Evolutionary conservation across 768 basidiomycete species (phyloP).

Genomic region (Suillus plorans): DNA sequence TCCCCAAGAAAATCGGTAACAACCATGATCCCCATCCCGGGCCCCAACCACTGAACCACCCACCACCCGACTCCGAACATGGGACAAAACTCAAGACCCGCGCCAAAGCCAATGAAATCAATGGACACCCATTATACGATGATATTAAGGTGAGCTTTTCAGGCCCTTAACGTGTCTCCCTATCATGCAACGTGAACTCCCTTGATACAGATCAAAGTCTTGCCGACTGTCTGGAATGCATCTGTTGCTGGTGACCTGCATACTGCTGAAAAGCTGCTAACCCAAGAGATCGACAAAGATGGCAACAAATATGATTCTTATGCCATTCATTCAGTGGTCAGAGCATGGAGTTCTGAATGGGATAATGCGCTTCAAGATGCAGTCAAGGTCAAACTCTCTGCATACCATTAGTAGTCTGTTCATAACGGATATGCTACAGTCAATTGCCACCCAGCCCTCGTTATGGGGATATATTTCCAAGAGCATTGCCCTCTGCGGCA

Average conservation of each 20-base stretch:
- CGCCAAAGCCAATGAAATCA: not conserved
- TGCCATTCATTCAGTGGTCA: not conserved
- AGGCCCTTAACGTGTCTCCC: not conserved
- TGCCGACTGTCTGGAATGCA: not conserved
- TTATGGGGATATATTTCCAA: not conserved
- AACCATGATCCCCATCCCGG: not conserved
- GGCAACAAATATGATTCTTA: not conserved
- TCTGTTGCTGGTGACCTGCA: not conserved
- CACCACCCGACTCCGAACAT: not conserved
- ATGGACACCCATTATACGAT: not conserved
- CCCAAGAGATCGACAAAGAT: not conserved
- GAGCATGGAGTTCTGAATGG: not conserved
- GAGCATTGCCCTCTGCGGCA: not conserved
- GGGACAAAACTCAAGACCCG: not conserved
- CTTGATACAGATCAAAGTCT: not conserved
- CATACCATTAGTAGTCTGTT: not conserved
- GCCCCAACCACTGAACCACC: not conserved
- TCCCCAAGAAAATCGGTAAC: not conserved
- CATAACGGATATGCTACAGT: not conserved
- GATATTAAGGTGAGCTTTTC: not conserved
- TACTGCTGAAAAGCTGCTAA: not conserved
- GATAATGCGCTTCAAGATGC: not conserved
- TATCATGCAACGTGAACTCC: not conserved
- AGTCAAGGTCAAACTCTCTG: not conserved
- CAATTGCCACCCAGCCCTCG: not conserved